phyloP scores from a whole-genome alignment of 768 basidiomycete species.

The Cubamyces sp. region DNA sequence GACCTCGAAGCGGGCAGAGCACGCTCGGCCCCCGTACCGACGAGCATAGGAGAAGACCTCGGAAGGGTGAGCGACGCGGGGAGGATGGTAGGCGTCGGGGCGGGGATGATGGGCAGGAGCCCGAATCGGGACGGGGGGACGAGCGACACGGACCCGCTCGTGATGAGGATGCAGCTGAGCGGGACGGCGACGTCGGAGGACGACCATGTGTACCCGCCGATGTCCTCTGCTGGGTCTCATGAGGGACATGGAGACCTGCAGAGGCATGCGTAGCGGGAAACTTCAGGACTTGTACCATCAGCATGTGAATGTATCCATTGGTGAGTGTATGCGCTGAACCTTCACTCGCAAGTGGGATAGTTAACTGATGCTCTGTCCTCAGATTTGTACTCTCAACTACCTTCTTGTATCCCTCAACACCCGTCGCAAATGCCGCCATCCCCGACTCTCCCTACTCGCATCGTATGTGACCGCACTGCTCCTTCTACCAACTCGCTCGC shows the following conservation, averaged over 20 bases:
- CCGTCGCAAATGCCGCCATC: no score
- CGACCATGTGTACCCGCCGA: slow-evolving; percentile 4
- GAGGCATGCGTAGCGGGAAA: background rate
- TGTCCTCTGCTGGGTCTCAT: slow-evolving; percentile 11
- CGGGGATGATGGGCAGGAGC: slow-evolving; percentile 1
- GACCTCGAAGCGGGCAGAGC: slow-evolving; percentile 1
- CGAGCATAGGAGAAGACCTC: background rate
- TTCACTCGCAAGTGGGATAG: no score
- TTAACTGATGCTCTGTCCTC: no score
- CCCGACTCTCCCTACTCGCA: no score
- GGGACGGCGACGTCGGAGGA: slow-evolving; percentile 9
- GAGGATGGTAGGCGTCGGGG: slow-evolving; percentile 5
- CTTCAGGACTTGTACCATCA: no score
- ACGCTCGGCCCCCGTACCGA: no score
- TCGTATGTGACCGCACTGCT: no score
- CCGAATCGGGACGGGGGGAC: slow-evolving; percentile 11
- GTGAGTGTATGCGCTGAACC: no score
- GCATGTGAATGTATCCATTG: no score
- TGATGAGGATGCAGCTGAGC: background rate
- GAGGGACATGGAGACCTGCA: background rate
- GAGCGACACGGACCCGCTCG: slow-evolving; percentile 19
- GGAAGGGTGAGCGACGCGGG: background rate
- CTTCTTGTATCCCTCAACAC: no score
- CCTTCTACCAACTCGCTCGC: no score
- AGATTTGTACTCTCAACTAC: no score